A percentile compares a stretch with the other conserved stretches of the same genome.
Conservation (phyloP, 805 yeast genomes). For the Maudiozyma serrabonitensis region DNA sequence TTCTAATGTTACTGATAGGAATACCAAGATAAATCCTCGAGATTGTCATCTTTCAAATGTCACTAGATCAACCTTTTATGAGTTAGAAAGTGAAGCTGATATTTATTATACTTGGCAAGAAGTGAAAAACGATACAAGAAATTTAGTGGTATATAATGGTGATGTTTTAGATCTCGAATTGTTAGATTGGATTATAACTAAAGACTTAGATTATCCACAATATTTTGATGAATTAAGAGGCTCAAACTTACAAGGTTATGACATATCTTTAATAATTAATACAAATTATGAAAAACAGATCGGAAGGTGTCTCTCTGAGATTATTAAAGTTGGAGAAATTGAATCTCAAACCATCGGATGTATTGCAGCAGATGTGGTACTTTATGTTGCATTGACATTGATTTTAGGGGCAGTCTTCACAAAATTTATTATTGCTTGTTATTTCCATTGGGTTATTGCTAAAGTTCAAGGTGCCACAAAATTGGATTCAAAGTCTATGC, state of each 20-base stretch:
- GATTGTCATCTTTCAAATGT: slow-evolving; percentile 75
- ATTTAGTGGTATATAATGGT: slow-evolving; percentile 81
- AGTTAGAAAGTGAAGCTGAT: slow-evolving; percentile 54
- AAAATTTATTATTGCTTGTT: slow-evolving; percentile 80
- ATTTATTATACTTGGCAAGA: slow-evolving; percentile 90
- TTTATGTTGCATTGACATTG: slow-evolving; percentile 71
- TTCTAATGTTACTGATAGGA: slow-evolving; percentile 36
- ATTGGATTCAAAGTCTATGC: slow-evolving; percentile 50
- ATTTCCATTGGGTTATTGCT: slow-evolving; percentile 77
- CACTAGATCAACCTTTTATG: slow-evolving; percentile 64
- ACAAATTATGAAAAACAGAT: slow-evolving; percentile 54
- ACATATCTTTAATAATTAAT: slow-evolving; percentile 62
- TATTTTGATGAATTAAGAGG: slow-evolving; percentile 56
- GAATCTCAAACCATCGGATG: slow-evolving; percentile 91
- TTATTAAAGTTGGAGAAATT: slow-evolving; percentile 77
- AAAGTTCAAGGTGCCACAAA: slow-evolving; percentile 70
- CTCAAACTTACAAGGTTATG: slow-evolving; percentile 58
- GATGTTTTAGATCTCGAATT: slow-evolving; percentile 75
- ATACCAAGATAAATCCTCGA: slow-evolving; percentile 57
- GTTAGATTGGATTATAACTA: slow-evolving; percentile 61
- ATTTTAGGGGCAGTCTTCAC: slow-evolving; percentile 69
- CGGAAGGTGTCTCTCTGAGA: slow-evolving; percentile 79
- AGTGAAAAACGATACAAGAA: slow-evolving; percentile 56
- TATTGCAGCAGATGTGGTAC: slow-evolving; percentile 79
- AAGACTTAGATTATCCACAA: slow-evolving; percentile 63